These are phyloP conservation scores for Rhododendron simsii DNA, from an alignment of 148 eudicot species.

Conservation along the genomic window DNA sequence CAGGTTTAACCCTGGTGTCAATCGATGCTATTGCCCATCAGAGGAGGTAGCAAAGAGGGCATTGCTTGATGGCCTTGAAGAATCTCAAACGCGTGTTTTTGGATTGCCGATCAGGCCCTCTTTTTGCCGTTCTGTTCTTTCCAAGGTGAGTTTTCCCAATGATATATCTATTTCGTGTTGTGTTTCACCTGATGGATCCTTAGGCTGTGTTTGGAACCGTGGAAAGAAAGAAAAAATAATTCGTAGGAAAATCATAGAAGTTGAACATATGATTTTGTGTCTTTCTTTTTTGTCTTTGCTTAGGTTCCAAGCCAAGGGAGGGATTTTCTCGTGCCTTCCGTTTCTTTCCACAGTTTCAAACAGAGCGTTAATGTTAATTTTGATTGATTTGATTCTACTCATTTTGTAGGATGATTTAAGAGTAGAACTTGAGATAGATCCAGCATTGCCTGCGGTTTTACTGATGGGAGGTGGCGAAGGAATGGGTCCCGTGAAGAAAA, in stretches of 20 bases:
- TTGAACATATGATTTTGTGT: not conserved
- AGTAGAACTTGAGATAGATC: slow-evolving; percentile 79
- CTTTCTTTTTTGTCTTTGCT: not conserved
- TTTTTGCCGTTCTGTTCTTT: slow-evolving; percentile 64
- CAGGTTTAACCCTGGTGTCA: slow-evolving; percentile 92
- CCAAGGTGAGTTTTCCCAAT: slow-evolving; percentile 45
- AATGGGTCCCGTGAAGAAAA: slow-evolving; percentile 93
- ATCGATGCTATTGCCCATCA: slow-evolving; percentile 88
- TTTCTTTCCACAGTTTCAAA: not conserved
- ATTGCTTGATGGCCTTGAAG: slow-evolving; percentile 64
- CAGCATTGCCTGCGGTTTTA: slow-evolving; percentile 66
- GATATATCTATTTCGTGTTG: not conserved
- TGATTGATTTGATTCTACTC: not conserved
- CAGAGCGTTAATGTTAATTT: not conserved
- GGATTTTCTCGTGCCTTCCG: not conserved
- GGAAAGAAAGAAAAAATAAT: not conserved
- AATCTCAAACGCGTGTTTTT: slow-evolving; percentile 73
- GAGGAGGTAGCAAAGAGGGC: slow-evolving; percentile 95
- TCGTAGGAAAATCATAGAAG: not conserved
- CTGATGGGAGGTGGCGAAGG: slow-evolving; percentile 99
- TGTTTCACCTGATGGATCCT: not conserved
- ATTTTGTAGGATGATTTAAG: slow-evolving; percentile 60
- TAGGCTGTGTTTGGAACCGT: not conserved
- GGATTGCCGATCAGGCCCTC: slow-evolving; percentile 97
- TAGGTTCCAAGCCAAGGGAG: not conserved